Percentiles rank a stretch among this genome's conserved stretches.
Conservation (phyloP, 768 basidiomycete species). For the Termitomyces sp. region DNA sequence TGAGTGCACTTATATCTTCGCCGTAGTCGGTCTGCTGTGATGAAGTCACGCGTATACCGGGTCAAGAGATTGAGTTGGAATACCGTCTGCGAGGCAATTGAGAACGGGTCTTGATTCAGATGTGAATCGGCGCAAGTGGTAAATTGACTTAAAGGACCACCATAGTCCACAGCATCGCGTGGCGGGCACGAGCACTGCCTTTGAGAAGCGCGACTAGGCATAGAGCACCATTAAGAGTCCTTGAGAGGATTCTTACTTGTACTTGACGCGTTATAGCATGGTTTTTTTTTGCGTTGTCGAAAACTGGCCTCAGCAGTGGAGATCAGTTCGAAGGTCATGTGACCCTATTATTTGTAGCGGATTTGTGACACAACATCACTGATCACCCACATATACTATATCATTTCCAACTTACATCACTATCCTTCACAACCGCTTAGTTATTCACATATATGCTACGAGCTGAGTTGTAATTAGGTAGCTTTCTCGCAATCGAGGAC, state of each 20-base stretch:
- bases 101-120: background rate
- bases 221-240: background rate
- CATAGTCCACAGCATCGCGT: background rate
- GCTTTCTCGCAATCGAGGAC: too few species aligned
- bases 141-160: background rate
- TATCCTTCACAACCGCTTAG: too few species aligned
- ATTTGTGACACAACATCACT: too few species aligned
- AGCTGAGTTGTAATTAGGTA: too few species aligned
- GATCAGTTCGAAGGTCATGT: background rate
- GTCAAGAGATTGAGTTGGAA: background rate
- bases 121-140: background rate
- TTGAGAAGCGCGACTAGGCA: background rate
- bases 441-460: too few species aligned
- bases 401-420: too few species aligned
- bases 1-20: conserved; percentile 5
- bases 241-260: background rate
- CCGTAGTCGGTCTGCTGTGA: conserved; percentile 9
- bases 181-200: background rate
- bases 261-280: background rate
- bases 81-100: conserved; percentile 3
- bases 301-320: background rate
- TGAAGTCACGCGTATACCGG: background rate
- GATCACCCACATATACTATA: too few species aligned
- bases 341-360: background rate
- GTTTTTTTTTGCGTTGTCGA: background rate